phyloP scores from a whole-genome alignment of 2,329 filamentous ascomycete species.

The Fusarium temperatum region DNA sequence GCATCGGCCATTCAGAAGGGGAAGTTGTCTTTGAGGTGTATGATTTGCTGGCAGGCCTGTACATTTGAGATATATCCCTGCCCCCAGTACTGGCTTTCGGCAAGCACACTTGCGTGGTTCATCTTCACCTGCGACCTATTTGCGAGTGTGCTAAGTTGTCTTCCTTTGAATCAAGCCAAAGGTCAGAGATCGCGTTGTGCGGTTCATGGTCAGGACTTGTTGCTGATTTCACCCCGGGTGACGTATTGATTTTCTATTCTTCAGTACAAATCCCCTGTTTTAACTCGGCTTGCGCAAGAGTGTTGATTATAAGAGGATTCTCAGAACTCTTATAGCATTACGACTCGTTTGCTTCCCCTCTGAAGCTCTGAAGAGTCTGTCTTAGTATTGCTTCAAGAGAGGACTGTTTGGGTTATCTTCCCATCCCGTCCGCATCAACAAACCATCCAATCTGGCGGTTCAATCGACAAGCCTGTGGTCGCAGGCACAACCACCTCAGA shows the following conservation, averaged over 20 bases:
- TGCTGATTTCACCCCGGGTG: constrained; percentile 28
- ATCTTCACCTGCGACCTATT: constrained; percentile 30
- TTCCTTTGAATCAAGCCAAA: constrained; percentile 4
- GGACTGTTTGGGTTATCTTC: constrained; percentile 49
- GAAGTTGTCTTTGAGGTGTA: constrained; percentile 26
- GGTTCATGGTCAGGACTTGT: constrained; percentile 17
- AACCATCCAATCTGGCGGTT: constrained; percentile 47
- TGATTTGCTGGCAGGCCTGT: constrained; percentile 41
- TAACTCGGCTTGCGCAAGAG: constrained; percentile 4
- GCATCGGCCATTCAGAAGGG: constrained; percentile 38
- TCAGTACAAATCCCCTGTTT: constrained; percentile 14
- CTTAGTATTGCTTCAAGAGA: constrained; percentile 21
- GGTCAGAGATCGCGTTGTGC: constrained; percentile 23
- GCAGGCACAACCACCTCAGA: constrained; percentile 45
- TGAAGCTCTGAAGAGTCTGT: constrained; percentile 2
- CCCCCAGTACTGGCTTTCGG: constrained; percentile 21
- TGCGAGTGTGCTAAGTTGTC: constrained; percentile 26
- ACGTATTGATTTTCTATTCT: constrained; percentile 23
- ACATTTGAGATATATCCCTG: constrained; percentile 34
- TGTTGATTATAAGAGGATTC: constrained; percentile 1
- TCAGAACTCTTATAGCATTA: neutral
- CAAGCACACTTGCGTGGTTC: constrained; percentile 30
- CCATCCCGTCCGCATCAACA: constrained; percentile 45
- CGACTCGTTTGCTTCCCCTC: constrained; percentile 2
- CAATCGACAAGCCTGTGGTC: constrained; percentile 47